Evolutionary conservation across 108 stramenopile species (phyloP).

Genomic region (Fragilariopsis cylindrus): DNA sequence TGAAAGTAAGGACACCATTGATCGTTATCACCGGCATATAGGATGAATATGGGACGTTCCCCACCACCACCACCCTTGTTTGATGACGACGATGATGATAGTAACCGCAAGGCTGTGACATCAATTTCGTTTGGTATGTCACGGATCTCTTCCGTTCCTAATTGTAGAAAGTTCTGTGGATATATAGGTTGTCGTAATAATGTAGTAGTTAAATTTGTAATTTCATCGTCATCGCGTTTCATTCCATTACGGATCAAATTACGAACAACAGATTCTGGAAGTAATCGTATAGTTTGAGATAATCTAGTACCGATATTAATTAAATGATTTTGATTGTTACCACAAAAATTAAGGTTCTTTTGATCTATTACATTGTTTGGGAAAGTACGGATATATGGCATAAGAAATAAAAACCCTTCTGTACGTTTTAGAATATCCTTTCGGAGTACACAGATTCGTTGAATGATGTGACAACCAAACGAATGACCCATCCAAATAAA

Average conservation of each 20-base stretch:
- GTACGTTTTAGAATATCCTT: constrained; percentile 57
- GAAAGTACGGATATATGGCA: constrained; percentile 77
- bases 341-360: constrained; percentile 39
- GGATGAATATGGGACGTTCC: constrained; percentile 49
- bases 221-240: constrained; percentile 33
- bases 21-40: constrained; percentile 60
- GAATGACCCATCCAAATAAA: constrained; percentile 82
- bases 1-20: constrained; percentile 74
- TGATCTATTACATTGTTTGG: constrained; percentile 33
- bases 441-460: constrained; percentile 59
- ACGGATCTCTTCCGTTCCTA: constrained; percentile 78
- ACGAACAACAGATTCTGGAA: constrained; percentile 30
- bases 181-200: constrained; percentile 43
- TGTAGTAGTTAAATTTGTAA: constrained; percentile 48
- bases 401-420: constrained; percentile 55
- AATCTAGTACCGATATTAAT: constrained; percentile 34
- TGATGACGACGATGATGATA: not conserved
- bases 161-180: constrained; percentile 62
- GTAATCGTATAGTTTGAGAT: constrained; percentile 15
- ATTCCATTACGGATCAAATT: constrained; percentile 34
- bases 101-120: constrained; percentile 35
- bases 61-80: constrained; percentile 4
- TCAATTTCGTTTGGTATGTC: constrained; percentile 63
- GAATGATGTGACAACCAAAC: constrained; percentile 71
- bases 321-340: constrained; percentile 31